Evolutionary conservation across 768 basidiomycete species (phyloP), one percentile per base, ranked within the genome.

Genomic region (Hemileccinum impolitum): DNA sequence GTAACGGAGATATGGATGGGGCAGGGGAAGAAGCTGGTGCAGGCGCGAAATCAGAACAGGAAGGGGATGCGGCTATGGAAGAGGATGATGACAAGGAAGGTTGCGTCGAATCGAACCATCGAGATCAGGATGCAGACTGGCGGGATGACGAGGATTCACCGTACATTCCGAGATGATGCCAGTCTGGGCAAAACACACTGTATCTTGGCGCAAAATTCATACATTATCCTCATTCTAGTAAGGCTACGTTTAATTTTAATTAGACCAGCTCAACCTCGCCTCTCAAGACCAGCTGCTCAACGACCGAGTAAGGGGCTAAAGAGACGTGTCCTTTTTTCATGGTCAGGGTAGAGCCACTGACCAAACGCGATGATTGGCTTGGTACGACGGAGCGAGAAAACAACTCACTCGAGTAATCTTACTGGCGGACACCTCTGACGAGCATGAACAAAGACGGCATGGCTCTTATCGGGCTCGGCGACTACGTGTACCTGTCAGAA

Each of bases 251-350:
- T 58, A 51, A 47, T 43, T 52, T 51, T 30, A 53, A 55, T 71
- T 71, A 93, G 38, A 92, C 83, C 30, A 93, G 74, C 64, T 90
- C 87, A 6, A 85, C 84, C 61, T 86, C 82, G 45, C 85, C 89
- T 61, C 84, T 72, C 32, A 74, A 70, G 37, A 93, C 73, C 12
- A 91, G 76, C 31, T 87, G 78, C 57, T 93, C 86, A 6, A 93
- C 82, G 17, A 86, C 76, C 21, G 75, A 73, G 66, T 89, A 96
- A 18, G 84, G 86, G 15, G 87, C 76, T 15, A 95, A 62, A 36
- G 90, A 87, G 48, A 94, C 90, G 51, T 90, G 85, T 9, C 86
- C 90, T 58, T 85, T 87, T 44, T 80, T 74, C 76, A 95, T 81
- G 32, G 87, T 81, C 48, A 92, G 65, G 28, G 77, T 70, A 30